These are phyloP conservation scores for Wickerhamiella bombiphila DNA, from an alignment of 805 yeast genomes.

Conservation along the genomic window DNA sequence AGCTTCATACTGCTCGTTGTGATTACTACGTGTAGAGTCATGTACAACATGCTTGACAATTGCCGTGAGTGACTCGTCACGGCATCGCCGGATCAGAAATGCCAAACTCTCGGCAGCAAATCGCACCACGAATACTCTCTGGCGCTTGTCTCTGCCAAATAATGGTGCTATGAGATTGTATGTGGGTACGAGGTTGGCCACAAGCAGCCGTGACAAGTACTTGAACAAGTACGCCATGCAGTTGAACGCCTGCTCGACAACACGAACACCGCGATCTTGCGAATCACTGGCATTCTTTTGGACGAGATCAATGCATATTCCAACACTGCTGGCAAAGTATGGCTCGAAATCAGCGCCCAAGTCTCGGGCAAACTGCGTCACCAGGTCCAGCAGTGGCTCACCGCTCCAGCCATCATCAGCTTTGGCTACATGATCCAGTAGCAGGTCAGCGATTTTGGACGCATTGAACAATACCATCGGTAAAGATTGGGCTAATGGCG, in stretches of 20 bases:
- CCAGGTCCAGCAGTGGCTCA: slow-evolving; percentile 66
- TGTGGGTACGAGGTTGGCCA: slow-evolving; percentile 53
- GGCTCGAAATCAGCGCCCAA: slow-evolving; percentile 79
- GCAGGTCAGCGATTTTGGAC: slow-evolving; percentile 37
- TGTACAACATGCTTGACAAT: slow-evolving; percentile 32
- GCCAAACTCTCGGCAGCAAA: slow-evolving; percentile 88
- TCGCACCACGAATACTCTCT: slow-evolving; percentile 36
- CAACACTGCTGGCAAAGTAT: slow-evolving; percentile 43
- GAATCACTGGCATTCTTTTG: slow-evolving; percentile 7
- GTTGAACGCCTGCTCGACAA: slow-evolving; percentile 73
- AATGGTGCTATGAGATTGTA: slow-evolving; percentile 51
- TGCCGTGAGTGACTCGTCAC: slow-evolving; percentile 30
- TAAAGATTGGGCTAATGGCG: slow-evolving; percentile 45
- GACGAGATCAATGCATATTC: slow-evolving; percentile 37
- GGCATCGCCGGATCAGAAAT: slow-evolving; percentile 60
- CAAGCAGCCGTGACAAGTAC: slow-evolving; percentile 53
- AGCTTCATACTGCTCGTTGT: slow-evolving; percentile 36
- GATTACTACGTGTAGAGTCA: slow-evolving; percentile 20
- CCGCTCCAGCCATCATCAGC: slow-evolving; percentile 51
- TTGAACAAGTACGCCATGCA: slow-evolving; percentile 80
- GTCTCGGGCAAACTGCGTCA: slow-evolving; percentile 82
- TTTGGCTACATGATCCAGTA: slow-evolving; percentile 33
- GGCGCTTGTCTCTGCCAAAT: slow-evolving; percentile 39
- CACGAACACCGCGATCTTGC: slow-evolving; percentile 38
- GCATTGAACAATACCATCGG: slow-evolving; percentile 73